These are phyloP conservation scores for Vitellaria paradoxa DNA, from an alignment of 179 eudicot species.

Conservation along the genomic window DNA sequence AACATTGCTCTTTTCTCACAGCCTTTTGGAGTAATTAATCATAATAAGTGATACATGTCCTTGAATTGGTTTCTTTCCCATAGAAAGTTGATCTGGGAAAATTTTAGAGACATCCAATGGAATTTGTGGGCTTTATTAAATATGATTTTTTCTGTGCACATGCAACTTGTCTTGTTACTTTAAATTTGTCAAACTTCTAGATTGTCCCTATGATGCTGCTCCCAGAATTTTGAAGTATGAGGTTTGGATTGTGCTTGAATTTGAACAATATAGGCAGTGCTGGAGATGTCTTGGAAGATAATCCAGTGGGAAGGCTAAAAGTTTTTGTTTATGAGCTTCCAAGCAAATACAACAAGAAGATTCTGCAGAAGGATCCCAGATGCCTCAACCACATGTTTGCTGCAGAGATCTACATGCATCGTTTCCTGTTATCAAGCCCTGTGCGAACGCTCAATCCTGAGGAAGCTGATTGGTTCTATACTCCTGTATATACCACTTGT, in stretches of 20 bases:
- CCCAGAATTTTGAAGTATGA: neutral
- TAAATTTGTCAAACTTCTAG: neutral
- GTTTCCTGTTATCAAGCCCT: constrained; percentile 75
- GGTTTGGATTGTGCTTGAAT: constrained; percentile 3
- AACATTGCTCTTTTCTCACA: neutral
- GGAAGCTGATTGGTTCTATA: constrained; percentile 98
- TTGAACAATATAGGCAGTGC: constrained; percentile 64
- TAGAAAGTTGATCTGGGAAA: neutral
- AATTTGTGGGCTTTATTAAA: neutral
- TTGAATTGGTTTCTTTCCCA: neutral
- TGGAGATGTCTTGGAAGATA: constrained; percentile 94
- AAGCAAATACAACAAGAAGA: constrained; percentile 94
- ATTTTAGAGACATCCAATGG: neutral
- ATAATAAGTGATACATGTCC: neutral
- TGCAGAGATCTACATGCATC: constrained; percentile 92
- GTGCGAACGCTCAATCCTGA: constrained; percentile 91
- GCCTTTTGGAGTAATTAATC: neutral
- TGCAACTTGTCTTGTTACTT: neutral
- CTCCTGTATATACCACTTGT: constrained; percentile 87
- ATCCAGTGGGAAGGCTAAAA: constrained; percentile 89
- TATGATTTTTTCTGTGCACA: neutral
- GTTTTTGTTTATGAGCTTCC: constrained; percentile 95
- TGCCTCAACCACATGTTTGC: constrained; percentile 97
- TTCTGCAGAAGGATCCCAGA: constrained; percentile 83
- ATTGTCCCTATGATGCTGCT: neutral